A percentile compares a stretch with the other conserved stretches of the same genome.
phyloP scores from a whole-genome alignment of 371 early-diverging fungal species.

The Mucor saturninus region DNA sequence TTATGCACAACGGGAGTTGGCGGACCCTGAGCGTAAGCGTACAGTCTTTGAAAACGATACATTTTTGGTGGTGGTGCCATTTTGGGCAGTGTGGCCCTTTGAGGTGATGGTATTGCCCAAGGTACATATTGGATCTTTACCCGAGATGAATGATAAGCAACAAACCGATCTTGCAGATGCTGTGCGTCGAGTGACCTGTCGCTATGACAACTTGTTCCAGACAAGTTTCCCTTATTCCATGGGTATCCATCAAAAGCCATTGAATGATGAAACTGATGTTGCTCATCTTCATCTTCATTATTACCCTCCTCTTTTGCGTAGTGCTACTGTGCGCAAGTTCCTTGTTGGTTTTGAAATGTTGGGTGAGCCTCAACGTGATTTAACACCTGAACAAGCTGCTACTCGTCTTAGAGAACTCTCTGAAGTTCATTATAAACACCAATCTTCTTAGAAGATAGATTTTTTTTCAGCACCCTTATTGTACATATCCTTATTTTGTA shows the following conservation, averaged over 20 bases:
- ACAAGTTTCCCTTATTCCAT: conserved; percentile 96
- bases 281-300: conserved; percentile 92
- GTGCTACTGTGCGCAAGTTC: conserved; percentile 91
- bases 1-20: conserved; percentile 72
- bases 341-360: conserved; percentile 96
- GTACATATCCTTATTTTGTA: background rate
- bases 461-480: background rate
- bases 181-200: conserved; percentile 72
- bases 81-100: conserved; percentile 97
- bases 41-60: conserved; percentile 79
- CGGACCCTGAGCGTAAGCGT: conserved; percentile 60
- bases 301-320: conserved; percentile 91
- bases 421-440: conserved; percentile 65
- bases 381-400: conserved; percentile 93
- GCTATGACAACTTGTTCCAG: conserved; percentile 91
- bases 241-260: conserved; percentile 90
- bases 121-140: conserved; percentile 62
- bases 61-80: conserved; percentile 88
- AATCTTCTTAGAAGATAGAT: background rate
- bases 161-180: conserved; percentile 73
- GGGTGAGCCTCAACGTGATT: conserved; percentile 91
- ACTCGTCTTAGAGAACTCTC: conserved; percentile 58
- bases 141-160: conserved; percentile 55
- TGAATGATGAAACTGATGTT: conserved; percentile 47
- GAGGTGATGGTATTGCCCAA: conserved; percentile 87